Conservation (phyloP, 768 basidiomycete species). For the Astraeus odoratus region DNA sequence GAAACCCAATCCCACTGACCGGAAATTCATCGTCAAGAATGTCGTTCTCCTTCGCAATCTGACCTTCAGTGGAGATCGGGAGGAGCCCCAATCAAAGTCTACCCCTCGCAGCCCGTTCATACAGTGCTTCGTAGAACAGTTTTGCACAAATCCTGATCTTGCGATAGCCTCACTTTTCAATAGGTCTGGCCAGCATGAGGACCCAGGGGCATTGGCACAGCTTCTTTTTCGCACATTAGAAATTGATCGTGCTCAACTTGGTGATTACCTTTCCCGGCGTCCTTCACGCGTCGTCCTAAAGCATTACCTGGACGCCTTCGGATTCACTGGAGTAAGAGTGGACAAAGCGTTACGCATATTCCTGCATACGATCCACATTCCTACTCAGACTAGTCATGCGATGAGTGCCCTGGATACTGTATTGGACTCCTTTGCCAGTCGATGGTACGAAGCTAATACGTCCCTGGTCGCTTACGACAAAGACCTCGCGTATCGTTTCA, state of each 20-base stretch:
- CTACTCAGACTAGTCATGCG: slow-evolving; percentile 33
- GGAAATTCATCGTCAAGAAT: slow-evolving; percentile 84
- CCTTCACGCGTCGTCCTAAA: slow-evolving; percentile 71
- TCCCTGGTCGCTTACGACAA: slow-evolving; percentile 73
- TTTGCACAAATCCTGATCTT: slow-evolving; percentile 70
- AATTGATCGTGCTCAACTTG: slow-evolving; percentile 75
- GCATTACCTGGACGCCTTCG: slow-evolving; percentile 83
- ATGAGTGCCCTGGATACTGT: slow-evolving; percentile 44
- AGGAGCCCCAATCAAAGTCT: slow-evolving; percentile 45
- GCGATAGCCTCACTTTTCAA: slow-evolving; percentile 69
- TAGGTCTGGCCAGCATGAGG: slow-evolving; percentile 52
- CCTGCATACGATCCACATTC: slow-evolving; percentile 72
- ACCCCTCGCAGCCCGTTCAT: slow-evolving; percentile 56
- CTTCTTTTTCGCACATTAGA: slow-evolving; percentile 77
- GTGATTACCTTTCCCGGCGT: slow-evolving; percentile 74
- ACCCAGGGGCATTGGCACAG: slow-evolving; percentile 70
- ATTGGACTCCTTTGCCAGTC: slow-evolving; percentile 75
- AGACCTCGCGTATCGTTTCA: slow-evolving; percentile 70
- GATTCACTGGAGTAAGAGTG: slow-evolving; percentile 74
- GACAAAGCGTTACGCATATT: slow-evolving; percentile 89
- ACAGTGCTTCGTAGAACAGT: slow-evolving; percentile 69
- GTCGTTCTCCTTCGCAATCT: slow-evolving; percentile 72
- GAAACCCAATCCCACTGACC: slow-evolving; percentile 53
- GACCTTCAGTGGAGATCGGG: slow-evolving; percentile 63
- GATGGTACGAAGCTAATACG: slow-evolving; percentile 89